phyloP scores from a whole-genome alignment of 2,329 filamentous ascomycete genomes.

The Meredithiella fracta region DNA sequence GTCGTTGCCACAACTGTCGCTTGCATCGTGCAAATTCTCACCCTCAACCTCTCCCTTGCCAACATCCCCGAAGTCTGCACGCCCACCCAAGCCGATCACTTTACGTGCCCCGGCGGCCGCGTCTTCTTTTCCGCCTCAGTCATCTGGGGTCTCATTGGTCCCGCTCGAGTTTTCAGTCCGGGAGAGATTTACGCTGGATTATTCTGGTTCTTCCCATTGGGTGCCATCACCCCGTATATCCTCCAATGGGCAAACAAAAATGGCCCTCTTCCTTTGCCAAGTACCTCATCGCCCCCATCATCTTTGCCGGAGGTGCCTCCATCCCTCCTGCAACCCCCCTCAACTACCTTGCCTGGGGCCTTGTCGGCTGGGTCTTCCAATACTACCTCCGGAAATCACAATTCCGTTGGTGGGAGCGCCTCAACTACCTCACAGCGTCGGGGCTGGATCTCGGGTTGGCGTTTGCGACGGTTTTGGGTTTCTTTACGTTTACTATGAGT shows the following conservation, averaged over 20 bases:
- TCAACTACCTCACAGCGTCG: constrained; percentile 57
- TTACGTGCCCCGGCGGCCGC: constrained; percentile 45
- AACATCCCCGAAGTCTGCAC: constrained; percentile 50
- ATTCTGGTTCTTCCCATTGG: constrained; percentile 42
- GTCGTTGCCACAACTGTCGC: constrained; percentile 49
- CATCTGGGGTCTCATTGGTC: constrained; percentile 52
- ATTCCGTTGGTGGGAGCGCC: constrained; percentile 55
- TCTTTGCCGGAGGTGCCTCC: constrained; percentile 41
- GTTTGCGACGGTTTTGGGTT: constrained; percentile 50
- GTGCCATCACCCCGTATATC: constrained; percentile 34
- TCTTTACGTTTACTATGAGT: constrained; percentile 51
- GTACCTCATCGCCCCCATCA: constrained; percentile 44
- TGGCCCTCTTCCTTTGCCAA: constrained; percentile 34
- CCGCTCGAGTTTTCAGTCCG: constrained; percentile 45
- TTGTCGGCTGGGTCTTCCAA: constrained; percentile 57
- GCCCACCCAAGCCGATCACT: constrained; percentile 37
- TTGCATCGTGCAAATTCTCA: constrained; percentile 48
- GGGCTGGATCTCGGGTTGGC: constrained; percentile 54
- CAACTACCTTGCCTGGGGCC: constrained; percentile 58
- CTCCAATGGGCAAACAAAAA: constrained; percentile 34
- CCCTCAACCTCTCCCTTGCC: constrained; percentile 44
- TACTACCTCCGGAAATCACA: constrained; percentile 46
- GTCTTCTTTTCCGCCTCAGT: constrained; percentile 51
- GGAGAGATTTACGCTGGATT: constrained; percentile 45
- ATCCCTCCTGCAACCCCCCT: constrained; percentile 54